phyloP scores from a whole-genome alignment of 2,329 filamentous ascomycete species.

The Alternaria novae-zelandiae region DNA sequence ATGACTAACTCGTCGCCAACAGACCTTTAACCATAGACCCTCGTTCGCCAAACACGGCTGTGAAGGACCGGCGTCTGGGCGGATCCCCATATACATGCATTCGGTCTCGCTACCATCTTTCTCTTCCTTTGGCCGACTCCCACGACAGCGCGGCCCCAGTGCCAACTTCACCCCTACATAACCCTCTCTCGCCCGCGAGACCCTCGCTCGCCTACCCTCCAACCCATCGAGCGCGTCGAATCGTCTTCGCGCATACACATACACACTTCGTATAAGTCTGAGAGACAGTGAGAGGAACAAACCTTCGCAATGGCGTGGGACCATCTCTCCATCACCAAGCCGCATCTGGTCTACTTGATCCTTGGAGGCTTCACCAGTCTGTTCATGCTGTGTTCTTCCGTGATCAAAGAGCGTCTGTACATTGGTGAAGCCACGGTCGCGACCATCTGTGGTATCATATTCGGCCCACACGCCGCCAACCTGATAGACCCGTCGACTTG shows the following conservation, averaged over 20 bases:
- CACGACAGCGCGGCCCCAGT: slow-evolving; percentile 29
- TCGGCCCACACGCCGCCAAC: slow-evolving; percentile 82
- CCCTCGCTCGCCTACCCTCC: background rate
- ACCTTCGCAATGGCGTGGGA: slow-evolving; percentile 72
- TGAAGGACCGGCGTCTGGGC: slow-evolving; percentile 58
- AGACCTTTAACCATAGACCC: slow-evolving; percentile 3
- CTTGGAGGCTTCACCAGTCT: slow-evolving; percentile 95
- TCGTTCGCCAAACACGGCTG: slow-evolving; percentile 29
- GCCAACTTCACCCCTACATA: slow-evolving; percentile 36
- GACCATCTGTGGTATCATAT: slow-evolving; percentile 85
- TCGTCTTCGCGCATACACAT: background rate
- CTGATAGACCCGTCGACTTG: slow-evolving; percentile 77
- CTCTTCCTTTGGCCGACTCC: slow-evolving; percentile 21
- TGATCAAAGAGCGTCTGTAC: slow-evolving; percentile 98
- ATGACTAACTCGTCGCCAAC: background rate
- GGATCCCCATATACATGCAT: slow-evolving; percentile 56
- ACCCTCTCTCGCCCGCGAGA: slow-evolving; percentile 4
- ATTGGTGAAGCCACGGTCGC: slow-evolving; percentile 98
- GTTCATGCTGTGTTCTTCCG: slow-evolving; percentile 97
- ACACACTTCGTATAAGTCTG: slow-evolving; percentile 11
- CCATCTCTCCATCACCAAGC: slow-evolving; percentile 84
- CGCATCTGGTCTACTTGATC: slow-evolving; percentile 98
- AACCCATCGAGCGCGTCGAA: background rate
- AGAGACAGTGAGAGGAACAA: background rate
- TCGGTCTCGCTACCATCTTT: slow-evolving; percentile 29